Percentiles rank a stretch among this genome's conserved stretches.
Conservation (phyloP, 2,329 filamentous ascomycete genomes). For the Thielaviopsis euricoi region DNA sequence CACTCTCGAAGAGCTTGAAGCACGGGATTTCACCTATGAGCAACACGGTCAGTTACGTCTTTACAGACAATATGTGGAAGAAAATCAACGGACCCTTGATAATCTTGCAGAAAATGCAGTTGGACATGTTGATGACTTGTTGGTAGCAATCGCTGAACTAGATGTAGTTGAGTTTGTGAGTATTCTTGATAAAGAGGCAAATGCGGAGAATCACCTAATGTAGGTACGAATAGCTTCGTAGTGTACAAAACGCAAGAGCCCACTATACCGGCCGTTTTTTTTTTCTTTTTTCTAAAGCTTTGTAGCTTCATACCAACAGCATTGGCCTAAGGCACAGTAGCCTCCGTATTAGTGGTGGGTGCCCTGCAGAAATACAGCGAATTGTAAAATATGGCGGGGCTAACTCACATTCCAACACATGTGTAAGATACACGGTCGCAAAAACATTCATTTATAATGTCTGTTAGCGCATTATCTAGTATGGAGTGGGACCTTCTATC, state of each 20-base stretch:
- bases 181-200: background rate
- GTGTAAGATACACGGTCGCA: too few relatives aligned
- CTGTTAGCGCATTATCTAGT: background rate
- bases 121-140: constrained; percentile 14
- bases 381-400: too few relatives aligned
- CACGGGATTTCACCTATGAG: constrained; percentile 75
- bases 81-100: constrained; percentile 52
- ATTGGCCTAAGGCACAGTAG: too few relatives aligned
- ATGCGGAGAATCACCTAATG: background rate
- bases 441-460: background rate
- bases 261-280: background rate
- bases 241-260: background rate
- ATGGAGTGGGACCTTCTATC: constrained; percentile 54
- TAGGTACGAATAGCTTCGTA: background rate
- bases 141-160: background rate
- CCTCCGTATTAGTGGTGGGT: too few relatives aligned
- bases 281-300: background rate
- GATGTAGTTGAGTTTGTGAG: background rate
- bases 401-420: too few relatives aligned
- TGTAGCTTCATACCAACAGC: background rate
- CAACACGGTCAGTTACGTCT: background rate
- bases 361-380: too few relatives aligned
- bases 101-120: constrained; percentile 97
- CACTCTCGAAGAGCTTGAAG: constrained; percentile 90
- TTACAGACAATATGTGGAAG: constrained; percentile 3